Evolutionary conservation across 495 filamentous ascomycete species (phyloP).

Genomic region (Aspergillus homomorphus): DNA sequence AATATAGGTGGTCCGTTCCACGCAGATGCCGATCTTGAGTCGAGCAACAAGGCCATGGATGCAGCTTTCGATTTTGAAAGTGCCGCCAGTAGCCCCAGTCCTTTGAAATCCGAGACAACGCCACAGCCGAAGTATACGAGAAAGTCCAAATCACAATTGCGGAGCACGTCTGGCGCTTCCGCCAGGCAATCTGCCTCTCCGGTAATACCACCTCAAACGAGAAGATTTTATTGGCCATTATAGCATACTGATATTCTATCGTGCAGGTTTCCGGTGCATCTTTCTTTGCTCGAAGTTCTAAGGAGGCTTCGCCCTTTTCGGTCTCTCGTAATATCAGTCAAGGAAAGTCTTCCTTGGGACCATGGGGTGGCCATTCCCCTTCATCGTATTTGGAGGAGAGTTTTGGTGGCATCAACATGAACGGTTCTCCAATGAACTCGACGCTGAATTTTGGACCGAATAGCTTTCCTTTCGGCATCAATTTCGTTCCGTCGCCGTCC

Average conservation of each 20-base stretch:
- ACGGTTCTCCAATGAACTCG: conserved; percentile 37
- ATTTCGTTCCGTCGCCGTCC: conserved; percentile 34
- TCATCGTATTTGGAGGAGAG: conserved; percentile 49
- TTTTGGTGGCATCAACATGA: conserved; percentile 45
- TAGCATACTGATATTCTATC: conserved; percentile 3
- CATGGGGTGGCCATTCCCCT: conserved; percentile 52
- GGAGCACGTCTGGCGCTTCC: conserved; percentile 24
- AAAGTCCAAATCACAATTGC: conserved; percentile 26
- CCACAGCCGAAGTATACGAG: conserved; percentile 26
- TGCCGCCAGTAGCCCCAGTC: conserved; percentile 62
- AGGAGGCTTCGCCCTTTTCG: conserved; percentile 50
- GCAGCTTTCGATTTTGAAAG: conserved; percentile 68
- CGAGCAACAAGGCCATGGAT: conserved; percentile 61
- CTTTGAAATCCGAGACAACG: conserved; percentile 38
- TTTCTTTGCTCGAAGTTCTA: conserved; percentile 35
- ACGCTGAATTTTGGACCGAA: conserved; percentile 33
- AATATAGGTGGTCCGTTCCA: conserved; percentile 30
- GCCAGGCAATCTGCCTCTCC: conserved; percentile 26
- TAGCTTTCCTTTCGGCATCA: conserved; percentile 34
- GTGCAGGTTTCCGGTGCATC: conserved; percentile 27
- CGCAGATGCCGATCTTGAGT: conserved; percentile 46
- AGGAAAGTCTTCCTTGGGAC: conserved; percentile 43
- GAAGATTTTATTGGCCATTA: background rate
- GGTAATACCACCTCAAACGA: conserved; percentile 23
- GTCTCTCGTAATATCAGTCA: conserved; percentile 38